Base-by-base conservation (phyloP, 768 basidiomycete species). In the Calocybe indica region DNA sequence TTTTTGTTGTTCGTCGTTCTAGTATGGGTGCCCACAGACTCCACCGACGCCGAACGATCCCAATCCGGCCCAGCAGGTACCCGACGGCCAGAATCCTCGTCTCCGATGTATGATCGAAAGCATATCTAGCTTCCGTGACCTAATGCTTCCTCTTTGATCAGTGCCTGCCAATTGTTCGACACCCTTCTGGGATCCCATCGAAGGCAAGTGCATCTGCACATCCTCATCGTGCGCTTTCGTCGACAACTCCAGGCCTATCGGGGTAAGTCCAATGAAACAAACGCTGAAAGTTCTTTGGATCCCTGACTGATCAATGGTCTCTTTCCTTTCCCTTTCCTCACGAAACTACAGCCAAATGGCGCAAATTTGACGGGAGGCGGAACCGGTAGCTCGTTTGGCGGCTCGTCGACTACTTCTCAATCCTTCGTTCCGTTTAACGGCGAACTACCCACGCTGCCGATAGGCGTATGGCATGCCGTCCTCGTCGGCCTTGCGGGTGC, bases 171-270 rank as follows among this genome's bases (percentile, higher is more conserved):
- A 85, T 65, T 88, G 86, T 63, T 82, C 83, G 4, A 88, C 85
- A 7, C 73, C 83, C 3, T 90, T 85, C 73, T 89, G 85, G 85
- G 87, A 90, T 61, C 88, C 88, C 1, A 73, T 88, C 43, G 69
- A 53, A 28, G 82, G 79, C 55, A 64, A 70, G 34, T 90, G 88
- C 54, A 64, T 82, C 44, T 90, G 87, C 64, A 73, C 64, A 0
- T 72, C 75, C 1, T 53, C 50, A 43, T 66, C 64, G 1, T 90
- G 89, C 61, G 66, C 72, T 1, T 90, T 89, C 63, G 61, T 62
- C 3, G 88, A 91, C 56, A 62, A 72, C 37, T 76, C 82, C 13
- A 69, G 82, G 37, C 74, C 82, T 5, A 82, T 86, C 35, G 83
- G 83, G 51, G 83, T 84, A 60, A 14, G 79, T 66, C 30, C 31